Evolutionary conservation across 192 early-diverging fungal species (phyloP), one percentile per base, ranked within the genome.

Genomic region (Coemansia sp.): DNA sequence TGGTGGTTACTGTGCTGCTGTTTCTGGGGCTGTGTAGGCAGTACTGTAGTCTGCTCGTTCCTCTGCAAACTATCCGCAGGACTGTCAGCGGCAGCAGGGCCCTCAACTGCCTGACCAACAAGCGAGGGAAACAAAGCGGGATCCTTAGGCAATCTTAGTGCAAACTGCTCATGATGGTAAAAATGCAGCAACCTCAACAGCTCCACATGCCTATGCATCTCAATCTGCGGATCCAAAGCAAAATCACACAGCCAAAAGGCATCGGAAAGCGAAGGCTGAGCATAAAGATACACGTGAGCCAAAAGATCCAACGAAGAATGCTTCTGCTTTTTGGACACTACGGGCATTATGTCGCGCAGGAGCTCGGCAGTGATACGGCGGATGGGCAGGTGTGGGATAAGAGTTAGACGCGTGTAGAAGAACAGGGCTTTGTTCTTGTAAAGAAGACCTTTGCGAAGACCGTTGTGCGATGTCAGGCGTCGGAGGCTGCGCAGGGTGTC

Each of bases 151-250:
- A 78, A 21, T 4, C 57, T 46, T 0, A 78, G 45, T 0, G 47
- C 54, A 33, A 78, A 67, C 11, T 54, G 56, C 50, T 58, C 52
- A 19, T 44, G 30, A 3, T 78, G 74, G 49, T 78, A 78, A 11
- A 71, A 78, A 47, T 78, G 74, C 34, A 78, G 37, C 21, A 78
- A 25, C 30, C 74, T 22, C 25, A 78, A 27, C 1, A 78, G 68
- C 61, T 78, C 74, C 0, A 78, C 74, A 59, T 78, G 74, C 12
- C 74, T 51, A 33, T 78, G 74, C 74, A 78, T 78, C 51, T 78
- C 74, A 57, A 78, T 57, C 48, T 71, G 64, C 47, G 74, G 74
- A 41, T 78, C 68, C 14, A 78, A 41, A 14, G 58, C 53, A 51
- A 57, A 67, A 12, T 78, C 74, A 0, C 64, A 55, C 22, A 78